Evolutionary conservation across 2,329 filamentous ascomycete genomes (phyloP), one percentile per base, ranked within the genome.

Genomic region (Hirsutella minnesotensis): DNA sequence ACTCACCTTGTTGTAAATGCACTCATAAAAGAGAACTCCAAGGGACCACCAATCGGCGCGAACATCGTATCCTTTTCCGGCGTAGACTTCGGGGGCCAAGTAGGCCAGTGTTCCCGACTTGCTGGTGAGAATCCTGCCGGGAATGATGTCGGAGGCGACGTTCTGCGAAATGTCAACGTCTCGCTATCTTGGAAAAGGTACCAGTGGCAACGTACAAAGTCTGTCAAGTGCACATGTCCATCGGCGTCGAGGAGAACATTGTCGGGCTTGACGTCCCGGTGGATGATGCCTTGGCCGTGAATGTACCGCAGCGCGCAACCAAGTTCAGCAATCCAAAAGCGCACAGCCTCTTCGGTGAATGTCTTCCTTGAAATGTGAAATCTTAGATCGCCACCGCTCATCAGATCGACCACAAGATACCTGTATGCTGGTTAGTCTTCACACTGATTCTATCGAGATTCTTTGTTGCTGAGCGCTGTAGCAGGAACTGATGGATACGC

Each of bases 31-130:
- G n/a, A 94, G 75, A 38, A 98, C 92, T 39, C 92, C 92, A 19
- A 98, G 66, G 5, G 92, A 96, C 92, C 92, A 98, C 92, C 92
- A 98, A 61, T 98, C 92, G 35, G 92, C 89, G 53, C 92, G 86
- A 38, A 81, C 79, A 46, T 85, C 81, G 58, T 98, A 98, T 33
- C 92, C 92, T 47, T 80, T 82, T 39, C 90, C 90, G 50, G 81
- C 76, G 56, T 96, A 98, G 2, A 96, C 92, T 61, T 98, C 92
- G 4, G 92, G 92, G 1, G 90, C 89, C 8, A 98, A 77, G 58
- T 98, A 98, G 42, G 92, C 92, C 45, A 98, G 68, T 1, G 92
- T 98, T 27, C 92, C 92, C 0, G 92, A 98, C 64, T 95, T 96
- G 72, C 92, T 96, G 3, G 87, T 94, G 41, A 96, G 69, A 20